phyloP scores from a whole-genome alignment of 1,139 yeast species.

The Saccharomyces hybrid region DNA sequence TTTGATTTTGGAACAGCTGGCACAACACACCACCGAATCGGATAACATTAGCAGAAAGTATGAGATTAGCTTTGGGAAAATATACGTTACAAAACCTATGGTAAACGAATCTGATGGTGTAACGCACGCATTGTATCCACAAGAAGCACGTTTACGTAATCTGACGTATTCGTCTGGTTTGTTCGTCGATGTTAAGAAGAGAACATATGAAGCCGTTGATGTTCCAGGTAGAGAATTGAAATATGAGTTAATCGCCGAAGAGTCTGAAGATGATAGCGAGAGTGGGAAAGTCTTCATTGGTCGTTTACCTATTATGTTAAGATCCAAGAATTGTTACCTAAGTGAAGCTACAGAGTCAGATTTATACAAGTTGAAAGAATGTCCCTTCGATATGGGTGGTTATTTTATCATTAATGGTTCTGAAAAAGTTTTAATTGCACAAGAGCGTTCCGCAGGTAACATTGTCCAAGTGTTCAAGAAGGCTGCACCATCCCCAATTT shows the following conservation, averaged over 20 bases:
- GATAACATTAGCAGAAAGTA: conserved; percentile 87
- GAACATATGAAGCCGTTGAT: conserved; percentile 78
- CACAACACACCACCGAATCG: conserved; percentile 87
- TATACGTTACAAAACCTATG: conserved; percentile 91
- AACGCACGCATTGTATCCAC: conserved; percentile 96
- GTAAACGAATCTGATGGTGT: conserved; percentile 99
- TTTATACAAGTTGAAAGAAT: conserved; percentile 88
- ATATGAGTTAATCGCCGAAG: conserved; percentile 50
- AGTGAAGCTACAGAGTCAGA: conserved; percentile 91
- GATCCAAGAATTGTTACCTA: conserved; percentile 92
- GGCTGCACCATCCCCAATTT: conserved; percentile 94
- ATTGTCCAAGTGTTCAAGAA: conserved; percentile 97
- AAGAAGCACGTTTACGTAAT: conserved; percentile 93
- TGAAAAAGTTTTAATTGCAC: conserved; percentile 95
- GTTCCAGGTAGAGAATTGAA: conserved; percentile 60
- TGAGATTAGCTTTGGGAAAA: conserved; percentile 93
- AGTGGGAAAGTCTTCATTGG: conserved; percentile 85
- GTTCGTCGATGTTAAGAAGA: conserved; percentile 91
- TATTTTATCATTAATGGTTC: conserved; percentile 97
- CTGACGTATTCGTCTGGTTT: conserved; percentile 93
- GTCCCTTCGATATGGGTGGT: conserved; percentile 99
- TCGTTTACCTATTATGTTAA: conserved; percentile 94
- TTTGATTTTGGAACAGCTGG: conserved; percentile 91
- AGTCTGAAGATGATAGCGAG: conserved; percentile 47
- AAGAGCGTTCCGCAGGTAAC: conserved; percentile 96